phyloP scores from a whole-genome alignment of 441 rosid species.

The Populus hybrid region DNA sequence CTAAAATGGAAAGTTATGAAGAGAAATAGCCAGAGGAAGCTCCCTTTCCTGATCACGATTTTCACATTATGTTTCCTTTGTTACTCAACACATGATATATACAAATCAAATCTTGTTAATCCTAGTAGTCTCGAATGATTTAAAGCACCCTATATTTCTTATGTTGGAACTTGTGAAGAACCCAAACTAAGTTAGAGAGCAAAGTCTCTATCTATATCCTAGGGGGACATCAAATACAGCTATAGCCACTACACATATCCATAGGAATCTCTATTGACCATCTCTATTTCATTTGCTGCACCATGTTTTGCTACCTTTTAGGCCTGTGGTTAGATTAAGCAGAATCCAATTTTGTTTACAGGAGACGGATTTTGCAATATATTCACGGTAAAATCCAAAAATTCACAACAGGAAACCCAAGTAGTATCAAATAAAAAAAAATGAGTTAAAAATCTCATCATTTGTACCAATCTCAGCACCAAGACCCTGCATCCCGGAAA shows the following conservation, averaged over 20 bases:
- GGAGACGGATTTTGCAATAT: neutral
- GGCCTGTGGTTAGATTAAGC: neutral
- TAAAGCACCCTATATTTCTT: neutral
- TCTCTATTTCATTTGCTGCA: neutral
- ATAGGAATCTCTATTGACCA: neutral
- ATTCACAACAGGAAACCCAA: neutral
- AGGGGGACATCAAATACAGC: neutral
- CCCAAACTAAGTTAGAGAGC: neutral
- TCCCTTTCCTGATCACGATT: neutral
- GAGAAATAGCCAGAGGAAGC: neutral
- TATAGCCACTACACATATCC: neutral
- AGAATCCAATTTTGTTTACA: neutral
- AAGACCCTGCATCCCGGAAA: constrained; percentile 87
- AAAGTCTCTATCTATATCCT: neutral
- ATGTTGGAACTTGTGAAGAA: neutral
- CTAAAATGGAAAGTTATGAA: neutral
- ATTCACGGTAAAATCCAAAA: neutral
- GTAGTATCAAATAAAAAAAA: neutral
- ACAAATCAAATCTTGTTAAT: neutral
- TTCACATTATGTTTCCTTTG: neutral
- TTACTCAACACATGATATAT: neutral
- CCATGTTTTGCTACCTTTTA: neutral
- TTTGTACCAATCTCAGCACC: constrained; percentile 84
- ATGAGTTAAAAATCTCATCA: neutral
- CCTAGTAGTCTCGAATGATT: neutral